Percentiles rank a stretch among this genome's conserved stretches.
These are phyloP conservation scores for Jasminum sambac DNA, from an alignment of 257 asterid genomes.

Conservation along the genomic window DNA sequence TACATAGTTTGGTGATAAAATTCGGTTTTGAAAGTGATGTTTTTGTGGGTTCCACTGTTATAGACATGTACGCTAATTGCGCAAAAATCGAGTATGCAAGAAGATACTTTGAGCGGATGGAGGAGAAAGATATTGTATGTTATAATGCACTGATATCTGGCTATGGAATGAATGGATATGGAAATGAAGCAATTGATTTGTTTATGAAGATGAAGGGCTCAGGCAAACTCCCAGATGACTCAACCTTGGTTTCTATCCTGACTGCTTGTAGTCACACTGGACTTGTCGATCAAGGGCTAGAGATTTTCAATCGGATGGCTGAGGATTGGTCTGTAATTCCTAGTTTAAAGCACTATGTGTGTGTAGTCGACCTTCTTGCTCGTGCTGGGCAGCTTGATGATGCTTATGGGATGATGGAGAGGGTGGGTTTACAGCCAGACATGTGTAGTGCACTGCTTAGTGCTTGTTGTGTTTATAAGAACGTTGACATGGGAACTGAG, in stretches of 20 bases:
- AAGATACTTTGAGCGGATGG: conserved; percentile 38
- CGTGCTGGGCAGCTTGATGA: conserved; percentile 54
- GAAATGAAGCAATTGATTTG: conserved; percentile 39
- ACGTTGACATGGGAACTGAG: conserved; percentile 45
- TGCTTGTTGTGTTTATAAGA: conserved; percentile 47
- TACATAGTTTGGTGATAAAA: conserved; percentile 48
- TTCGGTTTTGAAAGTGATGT: conserved; percentile 42
- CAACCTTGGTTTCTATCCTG: conserved; percentile 51
- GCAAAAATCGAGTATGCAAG: conserved; percentile 37
- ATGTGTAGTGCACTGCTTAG: conserved; percentile 47
- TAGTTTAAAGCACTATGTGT: conserved; percentile 51
- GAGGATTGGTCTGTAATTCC: conserved; percentile 42
- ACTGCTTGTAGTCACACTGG: conserved; percentile 56
- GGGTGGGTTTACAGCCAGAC: conserved; percentile 38
- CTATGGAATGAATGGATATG: conserved; percentile 49
- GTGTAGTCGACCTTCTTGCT: conserved; percentile 57
- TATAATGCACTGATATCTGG: conserved; percentile 68
- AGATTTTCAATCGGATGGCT: conserved; percentile 44
- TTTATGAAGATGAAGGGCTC: conserved; percentile 37
- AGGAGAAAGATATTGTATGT: conserved; percentile 48
- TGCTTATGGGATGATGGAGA: conserved; percentile 44
- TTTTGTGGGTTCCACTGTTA: conserved; percentile 49
- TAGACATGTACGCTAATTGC: conserved; percentile 62
- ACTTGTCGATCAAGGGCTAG: conserved; percentile 49
- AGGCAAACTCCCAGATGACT: conserved; percentile 42